These are phyloP conservation scores for Fagopyrum tataricum DNA, from an alignment of 148 eudicot genomes.

Conservation along the genomic window DNA sequence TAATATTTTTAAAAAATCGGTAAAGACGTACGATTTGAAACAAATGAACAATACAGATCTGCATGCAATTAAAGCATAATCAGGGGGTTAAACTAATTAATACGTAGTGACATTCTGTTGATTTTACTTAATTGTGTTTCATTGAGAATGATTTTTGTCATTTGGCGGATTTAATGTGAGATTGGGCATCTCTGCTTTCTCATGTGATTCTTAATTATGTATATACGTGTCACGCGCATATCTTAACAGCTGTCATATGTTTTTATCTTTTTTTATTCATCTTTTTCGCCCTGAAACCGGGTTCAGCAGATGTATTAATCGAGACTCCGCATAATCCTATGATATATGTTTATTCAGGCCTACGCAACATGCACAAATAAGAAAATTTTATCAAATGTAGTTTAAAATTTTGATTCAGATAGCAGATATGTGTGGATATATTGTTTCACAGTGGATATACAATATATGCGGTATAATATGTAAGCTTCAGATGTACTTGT, in stretches of 20 bases:
- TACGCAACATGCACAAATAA: too few species aligned
- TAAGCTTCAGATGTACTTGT: too few species aligned
- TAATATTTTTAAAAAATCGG: too few species aligned
- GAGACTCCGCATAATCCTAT: too few species aligned
- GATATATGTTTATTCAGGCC: too few species aligned
- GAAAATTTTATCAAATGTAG: too few species aligned
- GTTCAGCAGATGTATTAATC: too few species aligned
- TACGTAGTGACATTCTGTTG: conserved; percentile 8
- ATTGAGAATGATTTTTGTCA: conserved; percentile 9
- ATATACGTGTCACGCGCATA: background rate
- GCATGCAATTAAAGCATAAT: background rate
- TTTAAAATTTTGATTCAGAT: too few species aligned
- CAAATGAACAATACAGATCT: background rate
- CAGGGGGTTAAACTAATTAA: conserved; percentile 4
- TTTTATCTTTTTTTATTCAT: background rate
- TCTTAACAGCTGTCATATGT: background rate
- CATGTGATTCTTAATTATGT: background rate
- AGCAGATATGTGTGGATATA: too few species aligned
- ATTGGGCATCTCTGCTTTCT: conserved; percentile 10
- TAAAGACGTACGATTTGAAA: background rate
- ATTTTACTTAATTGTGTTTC: conserved; percentile 8
- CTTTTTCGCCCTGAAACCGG: too few species aligned
- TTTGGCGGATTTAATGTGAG: conserved; percentile 3
- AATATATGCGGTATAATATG: too few species aligned
- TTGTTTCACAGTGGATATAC: too few species aligned